phyloP scores from a whole-genome alignment of 2,329 filamentous ascomycete genomes.

The Epichloe festucae region DNA sequence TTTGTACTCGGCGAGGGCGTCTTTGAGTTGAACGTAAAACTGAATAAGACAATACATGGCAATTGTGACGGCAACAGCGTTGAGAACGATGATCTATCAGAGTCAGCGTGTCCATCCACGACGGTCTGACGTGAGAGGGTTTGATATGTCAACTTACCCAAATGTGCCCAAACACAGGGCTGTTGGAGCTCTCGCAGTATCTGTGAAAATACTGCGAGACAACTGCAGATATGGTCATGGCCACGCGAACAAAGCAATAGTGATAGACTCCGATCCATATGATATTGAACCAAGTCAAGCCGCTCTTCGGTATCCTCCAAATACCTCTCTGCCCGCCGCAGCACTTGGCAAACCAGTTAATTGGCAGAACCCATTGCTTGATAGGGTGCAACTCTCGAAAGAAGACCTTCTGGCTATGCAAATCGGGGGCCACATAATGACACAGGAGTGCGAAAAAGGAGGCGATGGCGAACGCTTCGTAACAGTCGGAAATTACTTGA shows the following conservation, averaged over 20 bases:
- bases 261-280: slow-evolving; percentile 75
- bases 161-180: slow-evolving; percentile 67
- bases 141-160: slow-evolving; percentile 44
- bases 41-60: slow-evolving; percentile 86
- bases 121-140: background rate
- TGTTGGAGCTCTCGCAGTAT: slow-evolving; percentile 71
- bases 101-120: slow-evolving; percentile 4
- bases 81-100: slow-evolving; percentile 48
- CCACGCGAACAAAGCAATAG: slow-evolving; percentile 69
- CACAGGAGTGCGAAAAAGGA: slow-evolving; percentile 78
- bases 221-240: slow-evolving; percentile 69
- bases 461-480: slow-evolving; percentile 79
- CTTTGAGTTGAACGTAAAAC: slow-evolving; percentile 67
- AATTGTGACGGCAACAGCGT: slow-evolving; percentile 59
- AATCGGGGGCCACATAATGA: slow-evolving; percentile 62
- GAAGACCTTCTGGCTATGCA: slow-evolving; percentile 72
- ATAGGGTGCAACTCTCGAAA: slow-evolving; percentile 55
- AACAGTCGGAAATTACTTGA: slow-evolving; percentile 69
- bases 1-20: slow-evolving; percentile 52
- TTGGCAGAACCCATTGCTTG: slow-evolving; percentile 62
- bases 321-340: slow-evolving; percentile 56
- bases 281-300: slow-evolving; percentile 83
- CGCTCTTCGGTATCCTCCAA: slow-evolving; percentile 64
- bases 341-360: slow-evolving; percentile 57
- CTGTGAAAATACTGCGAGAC: slow-evolving; percentile 52